Conservation (phyloP, 176 grass and related monocot genomes). For the Phyllostachys edulis region DNA sequence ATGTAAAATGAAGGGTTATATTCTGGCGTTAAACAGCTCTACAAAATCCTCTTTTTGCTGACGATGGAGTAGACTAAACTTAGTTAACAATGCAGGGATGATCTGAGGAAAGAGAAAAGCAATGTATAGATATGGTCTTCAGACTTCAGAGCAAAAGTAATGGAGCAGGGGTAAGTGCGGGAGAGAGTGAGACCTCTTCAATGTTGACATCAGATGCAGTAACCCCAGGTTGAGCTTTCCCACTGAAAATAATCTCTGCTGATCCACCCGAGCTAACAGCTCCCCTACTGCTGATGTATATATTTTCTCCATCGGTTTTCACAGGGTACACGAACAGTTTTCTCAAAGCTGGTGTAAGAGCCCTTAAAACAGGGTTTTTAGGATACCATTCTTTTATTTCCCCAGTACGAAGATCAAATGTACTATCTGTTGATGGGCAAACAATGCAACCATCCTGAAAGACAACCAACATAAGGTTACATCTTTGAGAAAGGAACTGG, state of each 20-base stretch:
- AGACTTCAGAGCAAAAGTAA: neutral
- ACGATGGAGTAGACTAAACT: neutral
- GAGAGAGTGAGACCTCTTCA: slow-evolving; percentile 57
- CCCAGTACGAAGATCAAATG: slow-evolving; percentile 83
- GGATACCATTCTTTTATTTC: slow-evolving; percentile 98
- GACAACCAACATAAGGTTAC: neutral
- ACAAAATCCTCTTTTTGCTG: neutral
- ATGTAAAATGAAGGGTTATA: neutral
- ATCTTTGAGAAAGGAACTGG: neutral
- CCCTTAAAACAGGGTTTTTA: slow-evolving; percentile 86
- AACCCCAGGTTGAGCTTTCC: slow-evolving; percentile 80
- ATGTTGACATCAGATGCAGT: slow-evolving; percentile 96
- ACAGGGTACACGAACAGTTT: slow-evolving; percentile 77
- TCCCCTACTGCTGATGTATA: slow-evolving; percentile 78
- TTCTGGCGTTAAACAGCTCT: neutral
- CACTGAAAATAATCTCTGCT: slow-evolving; percentile 93
- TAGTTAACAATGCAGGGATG: neutral
- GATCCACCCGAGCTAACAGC: slow-evolving; percentile 37
- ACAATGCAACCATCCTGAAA: slow-evolving; percentile 91
- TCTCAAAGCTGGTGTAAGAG: slow-evolving; percentile 78
- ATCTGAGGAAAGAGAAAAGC: neutral
- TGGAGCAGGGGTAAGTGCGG: neutral
- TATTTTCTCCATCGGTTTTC: slow-evolving; percentile 73
- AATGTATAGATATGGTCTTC: neutral
- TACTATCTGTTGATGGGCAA: slow-evolving; percentile 96